These are phyloP conservation scores for Pseudonectria buxi DNA, from an alignment of 2,329 filamentous ascomycete species.

Conservation along the genomic window DNA sequence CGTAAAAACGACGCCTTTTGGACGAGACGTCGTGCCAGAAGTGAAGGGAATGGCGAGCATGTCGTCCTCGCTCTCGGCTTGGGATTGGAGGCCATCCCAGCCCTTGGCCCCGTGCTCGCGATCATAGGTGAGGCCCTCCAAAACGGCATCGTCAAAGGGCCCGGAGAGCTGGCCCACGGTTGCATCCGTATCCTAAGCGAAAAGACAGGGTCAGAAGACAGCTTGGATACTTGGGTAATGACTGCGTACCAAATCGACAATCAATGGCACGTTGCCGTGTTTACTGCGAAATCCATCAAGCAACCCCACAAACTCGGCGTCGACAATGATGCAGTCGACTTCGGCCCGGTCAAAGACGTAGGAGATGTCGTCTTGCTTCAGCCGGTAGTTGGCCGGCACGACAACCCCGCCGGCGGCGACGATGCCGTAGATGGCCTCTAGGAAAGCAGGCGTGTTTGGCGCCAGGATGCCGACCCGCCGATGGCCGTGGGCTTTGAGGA, in stretches of 20 bases:
- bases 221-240: background rate
- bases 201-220: conserved; percentile 7
- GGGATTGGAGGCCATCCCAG: conserved; percentile 69
- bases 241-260: conserved; percentile 58
- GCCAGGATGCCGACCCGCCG: conserved; percentile 78
- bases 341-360: conserved; percentile 89
- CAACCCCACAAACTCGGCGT: conserved; percentile 69
- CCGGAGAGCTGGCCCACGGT: conserved; percentile 67
- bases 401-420: conserved; percentile 73
- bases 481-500: conserved; percentile 64
- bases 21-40: conserved; percentile 81
- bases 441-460: conserved; percentile 90
- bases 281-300: conserved; percentile 58
- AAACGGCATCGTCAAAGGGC: conserved; percentile 74
- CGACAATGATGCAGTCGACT: conserved; percentile 80
- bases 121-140: conserved; percentile 74
- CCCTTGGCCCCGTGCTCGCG: conserved; percentile 55
- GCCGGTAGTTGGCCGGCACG: conserved; percentile 55
- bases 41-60: conserved; percentile 88
- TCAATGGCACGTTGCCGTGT: conserved; percentile 59
- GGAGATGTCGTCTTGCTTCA: conserved; percentile 77
- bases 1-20: conserved; percentile 90
- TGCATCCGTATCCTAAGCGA: conserved; percentile 66
- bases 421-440: conserved; percentile 85
- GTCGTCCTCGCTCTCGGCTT: conserved; percentile 68